phyloP scores from a whole-genome alignment of 73 alveolate species.

The Tetrahymena thermophila region DNA sequence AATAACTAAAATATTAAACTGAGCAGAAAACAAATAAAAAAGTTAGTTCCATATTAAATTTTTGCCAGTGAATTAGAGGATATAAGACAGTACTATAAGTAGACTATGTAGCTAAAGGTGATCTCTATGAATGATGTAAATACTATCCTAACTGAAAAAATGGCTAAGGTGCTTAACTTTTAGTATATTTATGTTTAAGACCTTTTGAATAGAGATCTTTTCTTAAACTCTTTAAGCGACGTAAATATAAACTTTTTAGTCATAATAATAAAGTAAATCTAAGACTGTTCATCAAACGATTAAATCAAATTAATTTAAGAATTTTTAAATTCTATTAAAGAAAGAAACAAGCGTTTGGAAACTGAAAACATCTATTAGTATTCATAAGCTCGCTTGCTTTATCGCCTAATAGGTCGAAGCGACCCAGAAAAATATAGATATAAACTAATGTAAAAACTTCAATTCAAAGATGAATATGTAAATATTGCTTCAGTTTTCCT shows the following conservation, averaged over 20 bases:
- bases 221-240: neutral
- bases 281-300: neutral
- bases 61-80: neutral
- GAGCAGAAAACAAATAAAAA: neutral
- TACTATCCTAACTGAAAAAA: neutral
- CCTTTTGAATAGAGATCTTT: neutral
- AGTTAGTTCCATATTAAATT: neutral
- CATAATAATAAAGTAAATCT: neutral
- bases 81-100: neutral
- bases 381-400: neutral
- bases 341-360: neutral
- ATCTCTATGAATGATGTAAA: neutral
- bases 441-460: neutral
- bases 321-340: neutral
- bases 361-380: neutral
- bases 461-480: neutral
- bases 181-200: neutral
- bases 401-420: neutral
- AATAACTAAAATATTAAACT: neutral
- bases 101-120: neutral
- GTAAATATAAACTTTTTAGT: neutral
- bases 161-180: neutral
- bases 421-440: neutral
- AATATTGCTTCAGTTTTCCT: neutral
- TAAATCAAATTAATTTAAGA: neutral